Conservation (phyloP, 352 stramenopile species). For the Phytophthora gonapodyides region DNA sequence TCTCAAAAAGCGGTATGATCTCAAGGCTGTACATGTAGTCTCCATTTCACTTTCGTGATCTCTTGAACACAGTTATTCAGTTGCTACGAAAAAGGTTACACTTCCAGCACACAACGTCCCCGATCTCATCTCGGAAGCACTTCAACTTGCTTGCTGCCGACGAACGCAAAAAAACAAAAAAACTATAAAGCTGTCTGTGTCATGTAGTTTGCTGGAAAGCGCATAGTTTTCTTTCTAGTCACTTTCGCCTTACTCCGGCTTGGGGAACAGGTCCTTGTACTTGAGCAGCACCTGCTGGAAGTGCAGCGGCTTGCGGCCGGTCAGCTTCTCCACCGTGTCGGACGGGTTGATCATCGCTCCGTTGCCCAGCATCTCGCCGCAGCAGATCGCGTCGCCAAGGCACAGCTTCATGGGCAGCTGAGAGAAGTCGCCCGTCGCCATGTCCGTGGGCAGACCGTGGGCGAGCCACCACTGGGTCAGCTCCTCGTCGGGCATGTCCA, state of each 20-base stretch:
- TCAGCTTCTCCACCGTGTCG: conserved; percentile 38
- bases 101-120: no score
- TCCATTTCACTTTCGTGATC: no score
- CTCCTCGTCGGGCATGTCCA: conserved; percentile 40
- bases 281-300: conserved; percentile 31
- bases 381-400: conserved; percentile 36
- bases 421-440: conserved; percentile 33
- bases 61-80: no score
- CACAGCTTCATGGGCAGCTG: conserved; percentile 39
- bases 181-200: no score
- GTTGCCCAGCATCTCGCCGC: conserved; percentile 34
- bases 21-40: no score
- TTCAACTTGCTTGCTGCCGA: no score
- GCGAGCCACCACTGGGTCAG: conserved; percentile 33
- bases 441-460: conserved; percentile 27
- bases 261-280: conserved; percentile 36
- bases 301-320: conserved; percentile 22
- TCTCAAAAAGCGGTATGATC: no score
- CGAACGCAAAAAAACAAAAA: no score
- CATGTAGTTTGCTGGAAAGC: no score
- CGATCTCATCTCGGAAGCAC: no score
- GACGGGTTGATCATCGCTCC: conserved; percentile 25
- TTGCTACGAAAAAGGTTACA: no score
- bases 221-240: background rate
- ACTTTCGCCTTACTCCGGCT: conserved; percentile 20